Percentiles rank a stretch among this genome's conserved stretches.
phyloP scores from a whole-genome alignment of 208 protist species.

The Crithidia expoeki region DNA sequence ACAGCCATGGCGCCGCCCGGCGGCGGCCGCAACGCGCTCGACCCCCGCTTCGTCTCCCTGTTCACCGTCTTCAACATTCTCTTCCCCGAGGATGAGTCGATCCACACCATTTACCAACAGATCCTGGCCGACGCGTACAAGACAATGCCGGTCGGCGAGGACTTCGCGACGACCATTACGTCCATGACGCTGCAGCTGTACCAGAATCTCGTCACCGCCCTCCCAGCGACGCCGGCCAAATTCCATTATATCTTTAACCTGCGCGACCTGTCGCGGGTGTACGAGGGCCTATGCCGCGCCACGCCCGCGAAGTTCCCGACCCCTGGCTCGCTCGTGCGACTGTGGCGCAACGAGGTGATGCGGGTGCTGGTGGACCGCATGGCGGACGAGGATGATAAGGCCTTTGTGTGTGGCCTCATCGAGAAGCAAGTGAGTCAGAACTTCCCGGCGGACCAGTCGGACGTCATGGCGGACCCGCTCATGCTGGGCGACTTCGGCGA shows the following conservation, averaged over 20 bases:
- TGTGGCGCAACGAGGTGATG: slow-evolving; percentile 98
- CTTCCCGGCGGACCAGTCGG: slow-evolving; percentile 68
- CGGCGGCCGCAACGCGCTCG: slow-evolving; percentile 96
- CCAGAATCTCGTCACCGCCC: slow-evolving; percentile 76
- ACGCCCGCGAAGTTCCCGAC: slow-evolving; percentile 92
- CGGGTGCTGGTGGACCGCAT: slow-evolving; percentile 98
- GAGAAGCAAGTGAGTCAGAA: slow-evolving; percentile 70
- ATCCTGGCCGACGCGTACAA: slow-evolving; percentile 94
- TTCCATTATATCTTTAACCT: slow-evolving; percentile 99
- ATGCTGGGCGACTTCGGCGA: slow-evolving; percentile 97
- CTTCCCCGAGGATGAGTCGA: slow-evolving; percentile 96
- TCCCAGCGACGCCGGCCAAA: slow-evolving; percentile 98
- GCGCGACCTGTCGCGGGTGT: slow-evolving; percentile 97
- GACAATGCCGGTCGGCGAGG: slow-evolving; percentile 45
- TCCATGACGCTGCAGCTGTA: slow-evolving; percentile 95
- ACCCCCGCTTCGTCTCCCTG: slow-evolving; percentile 97
- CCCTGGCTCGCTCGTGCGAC: slow-evolving; percentile 74
- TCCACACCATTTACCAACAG: slow-evolving; percentile 96
- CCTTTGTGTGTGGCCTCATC: slow-evolving; percentile 85
- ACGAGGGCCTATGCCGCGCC: slow-evolving; percentile 96
- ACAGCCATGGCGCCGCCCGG: slow-evolving; percentile 97
- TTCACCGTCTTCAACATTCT: slow-evolving; percentile 98
- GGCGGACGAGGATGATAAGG: slow-evolving; percentile 92
- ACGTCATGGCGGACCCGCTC: slow-evolving; percentile 87
- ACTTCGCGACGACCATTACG: slow-evolving; percentile 82